These are phyloP conservation scores for Gracilaria caudata DNA, from an alignment of 23 red algal genomes.

Conservation along the genomic window DNA sequence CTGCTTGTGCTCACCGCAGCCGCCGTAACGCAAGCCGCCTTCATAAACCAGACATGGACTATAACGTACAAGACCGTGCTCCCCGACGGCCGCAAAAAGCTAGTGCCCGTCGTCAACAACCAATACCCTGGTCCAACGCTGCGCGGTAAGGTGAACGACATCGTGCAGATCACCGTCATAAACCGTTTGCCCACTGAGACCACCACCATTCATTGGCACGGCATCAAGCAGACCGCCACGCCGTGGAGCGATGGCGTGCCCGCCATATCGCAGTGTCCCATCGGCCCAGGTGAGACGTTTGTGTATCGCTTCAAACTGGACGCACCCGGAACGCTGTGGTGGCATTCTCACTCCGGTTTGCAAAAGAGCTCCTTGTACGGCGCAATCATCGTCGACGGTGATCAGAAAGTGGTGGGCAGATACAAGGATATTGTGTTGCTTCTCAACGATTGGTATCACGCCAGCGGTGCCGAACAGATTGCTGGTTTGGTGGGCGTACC, in stretches of 20 bases:
- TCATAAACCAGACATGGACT: conserved; percentile 41
- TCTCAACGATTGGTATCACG: conserved; percentile 57
- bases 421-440: conserved; percentile 23
- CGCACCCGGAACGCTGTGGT: conserved; percentile 47
- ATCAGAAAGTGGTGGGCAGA: conserved; percentile 12
- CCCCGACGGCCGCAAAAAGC: conserved; percentile 28
- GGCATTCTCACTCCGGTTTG: conserved; percentile 52
- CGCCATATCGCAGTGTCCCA: conserved; percentile 34
- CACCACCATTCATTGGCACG: conserved; percentile 63
- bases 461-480: background rate
- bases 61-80: conserved; percentile 43
- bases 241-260: conserved; percentile 52
- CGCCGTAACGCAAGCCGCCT: conserved; percentile 8
- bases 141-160: conserved; percentile 19
- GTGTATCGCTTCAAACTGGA: conserved; percentile 41
- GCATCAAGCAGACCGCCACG: conserved; percentile 51
- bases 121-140: conserved; percentile 44
- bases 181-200: conserved; percentile 29
- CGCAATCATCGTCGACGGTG: conserved; percentile 45
- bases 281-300: conserved; percentile 38
- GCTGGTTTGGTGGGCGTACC: conserved; percentile 15
- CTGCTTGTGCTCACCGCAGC: background rate
- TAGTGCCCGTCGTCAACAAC: conserved; percentile 57
- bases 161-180: conserved; percentile 33
- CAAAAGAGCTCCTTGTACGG: conserved; percentile 58